Base-by-base conservation (phyloP, 2,329 filamentous ascomycete genomes). In the Colletotrichum sp. region DNA sequence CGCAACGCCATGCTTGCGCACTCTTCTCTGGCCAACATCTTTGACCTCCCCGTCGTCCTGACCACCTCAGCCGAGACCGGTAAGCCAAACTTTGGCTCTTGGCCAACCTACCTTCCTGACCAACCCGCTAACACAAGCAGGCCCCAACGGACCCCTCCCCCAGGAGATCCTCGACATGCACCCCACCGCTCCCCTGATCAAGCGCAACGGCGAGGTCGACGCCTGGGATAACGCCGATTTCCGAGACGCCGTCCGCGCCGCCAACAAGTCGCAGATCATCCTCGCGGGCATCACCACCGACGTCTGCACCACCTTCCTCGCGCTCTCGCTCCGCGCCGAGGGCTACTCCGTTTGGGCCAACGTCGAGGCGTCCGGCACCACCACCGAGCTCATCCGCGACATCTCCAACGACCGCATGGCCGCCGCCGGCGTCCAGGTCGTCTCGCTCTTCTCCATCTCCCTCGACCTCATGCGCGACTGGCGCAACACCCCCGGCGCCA, bases 221-320 rank as follows among this genome's bases (percentile, higher is more conserved):
- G 94, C 94, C 4, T 95, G 93, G 94, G 94, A 96, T 81, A 95
- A 95, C 79, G 79, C 88, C 4, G 90, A 94, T 0, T 95, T 96
- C 86, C 89, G 89, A 44, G 87, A 87, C 3, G 93, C 94, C 3
- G 88, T 96, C 76, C 85, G 88, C 77, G 93, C 92, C 3, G 90
- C 93, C 6, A 90, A 90, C 74, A 92, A 92, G 82, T 92, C 88
- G 34, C 94, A 96, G 82, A 86, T 96, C 79, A 94, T 96, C 80
- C 83, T 96, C 18, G 93, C 88, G 4, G 93, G 94, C 9, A 95
- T 95, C 80, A 89, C 91, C 3, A 95, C 94, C 1, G 94, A 96
- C 82, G 93, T 95, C 75, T 95, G 93, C 88, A 94, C 93, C 26
- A 88, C 93, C 1, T 95, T 95, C 87, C 88, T 94, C 8, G 92